Base-by-base conservation (phyloP, 108 stramenopile species). In the Mediolabrus comicus region DNA sequence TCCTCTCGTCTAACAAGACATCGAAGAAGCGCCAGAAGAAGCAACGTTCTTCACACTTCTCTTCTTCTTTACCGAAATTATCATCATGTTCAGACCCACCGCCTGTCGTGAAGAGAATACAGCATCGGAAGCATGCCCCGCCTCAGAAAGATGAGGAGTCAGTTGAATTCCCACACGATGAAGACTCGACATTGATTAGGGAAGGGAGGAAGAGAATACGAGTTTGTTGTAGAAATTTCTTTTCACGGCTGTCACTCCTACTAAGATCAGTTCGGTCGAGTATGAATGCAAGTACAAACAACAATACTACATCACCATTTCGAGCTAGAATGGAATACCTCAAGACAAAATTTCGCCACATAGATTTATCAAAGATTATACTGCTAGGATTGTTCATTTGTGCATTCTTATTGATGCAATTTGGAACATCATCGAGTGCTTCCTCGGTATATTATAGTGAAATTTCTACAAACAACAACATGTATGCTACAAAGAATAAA, bases 381-480 rank as follows among this genome's bases (percentile, higher is more conserved):
- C 26, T 62, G 60, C n/a, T 39, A 38, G 35, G 35, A 38, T 39
- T 62, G 33, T 35, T 38, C 12, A 16, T 27, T 26, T 19, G 24
- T 35, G 60, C 60, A 38, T 38, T 62, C 22, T 10, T 39, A 19
- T 62, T 62, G 24, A 39, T 39, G 60, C 36, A 43, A 36, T 56
- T 56, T 30, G 55, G 55, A 24, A 56, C 28, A 16, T 62, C 60
- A 14, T 36, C 60, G 11, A 38, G 8, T 2, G 22, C 17, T 22
- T n/a, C 35, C 8, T 62, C 38, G 25, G 8, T 27, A 26, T 27
- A 36, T 27, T 24, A 49, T 7, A 22, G 46, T 3, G 60, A 39
- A 3, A 39, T 38, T 9, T 9, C 25, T 26, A 38, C 10, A 39
- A 6, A 8, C 8, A 2, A 10, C 39, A 27, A 22, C 0, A 22